These are phyloP conservation scores for Lathyrus sativus DNA, from an alignment of 306 rosid genomes.

Conservation along the genomic window DNA sequence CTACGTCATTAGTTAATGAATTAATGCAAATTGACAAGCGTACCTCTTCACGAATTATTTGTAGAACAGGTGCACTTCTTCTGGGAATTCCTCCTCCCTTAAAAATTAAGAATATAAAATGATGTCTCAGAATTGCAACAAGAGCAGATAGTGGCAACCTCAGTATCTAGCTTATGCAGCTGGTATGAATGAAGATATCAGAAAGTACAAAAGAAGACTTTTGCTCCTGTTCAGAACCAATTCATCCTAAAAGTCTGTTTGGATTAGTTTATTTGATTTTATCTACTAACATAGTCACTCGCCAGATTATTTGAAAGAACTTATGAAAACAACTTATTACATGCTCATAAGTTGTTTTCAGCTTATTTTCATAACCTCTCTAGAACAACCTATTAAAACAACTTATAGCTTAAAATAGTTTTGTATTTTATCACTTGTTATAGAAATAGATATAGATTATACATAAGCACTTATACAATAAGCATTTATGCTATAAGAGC, in stretches of 20 bases:
- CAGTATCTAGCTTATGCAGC: conserved; percentile 15
- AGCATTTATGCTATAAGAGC: neutral
- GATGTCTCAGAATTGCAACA: conserved; percentile 23
- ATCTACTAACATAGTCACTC: neutral
- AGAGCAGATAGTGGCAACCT: neutral
- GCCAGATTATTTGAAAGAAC: neutral
- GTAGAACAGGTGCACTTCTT: conserved; percentile 82
- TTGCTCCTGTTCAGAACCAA: conserved; percentile 9
- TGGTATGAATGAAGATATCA: conserved; percentile 6
- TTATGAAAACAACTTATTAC: neutral
- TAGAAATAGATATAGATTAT: neutral
- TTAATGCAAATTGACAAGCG: conserved; percentile 36
- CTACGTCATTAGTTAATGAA: conserved; percentile 12
- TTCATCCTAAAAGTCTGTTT: neutral
- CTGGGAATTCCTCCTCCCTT: conserved; percentile 95
- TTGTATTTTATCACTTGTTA: neutral
- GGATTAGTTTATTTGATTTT: neutral
- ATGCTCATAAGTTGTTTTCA: neutral
- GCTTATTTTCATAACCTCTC: neutral
- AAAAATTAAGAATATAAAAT: conserved; percentile 36
- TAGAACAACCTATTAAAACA: neutral
- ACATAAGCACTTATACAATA: neutral
- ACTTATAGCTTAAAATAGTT: neutral
- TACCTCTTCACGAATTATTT: conserved; percentile 90
- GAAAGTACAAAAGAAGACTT: conserved; percentile 9